Base-by-base conservation (phyloP, 306 rosid species). In the Quercus glauca region DNA sequence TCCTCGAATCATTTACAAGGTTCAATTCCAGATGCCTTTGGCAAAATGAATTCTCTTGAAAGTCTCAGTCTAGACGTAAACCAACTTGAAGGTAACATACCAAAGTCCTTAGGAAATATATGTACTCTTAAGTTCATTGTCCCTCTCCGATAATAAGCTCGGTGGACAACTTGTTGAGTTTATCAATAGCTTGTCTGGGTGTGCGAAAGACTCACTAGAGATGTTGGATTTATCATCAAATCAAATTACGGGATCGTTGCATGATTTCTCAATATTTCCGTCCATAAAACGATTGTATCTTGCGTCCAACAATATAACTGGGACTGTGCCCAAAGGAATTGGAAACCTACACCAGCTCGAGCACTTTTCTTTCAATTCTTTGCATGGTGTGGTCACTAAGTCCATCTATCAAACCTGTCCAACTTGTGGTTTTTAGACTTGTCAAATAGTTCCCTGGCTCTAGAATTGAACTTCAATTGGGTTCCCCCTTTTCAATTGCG, bases 1-100 rank as follows among this genome's bases (percentile, higher is more conserved):
- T 0, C 20, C 0, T 0, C 0, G 0, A 52, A 20, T 18, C 2
- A 65, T 5, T 13, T 60, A 4, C 18, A 8, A 3, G 78, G 83
- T 8, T 8, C 68, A 14, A 55, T 79, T 49, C 78, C 78, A 73
- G 20, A 29, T 60, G 59, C 45, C 2, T 79, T 79, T 9, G 67
- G 70, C 3, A 29, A 52, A 17, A 23, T 45, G 41, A 67, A 13
- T 21, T 67, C 60, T 10, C 52, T 80, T 4, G 1, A 28, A 20
- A 0, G 7, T 31, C 19, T 80, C 5, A 0, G 12, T 3, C 56
- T 80, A 14, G 0, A 0, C 1, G 9, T 5, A 8, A 70, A 75
- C 28, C 13, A 17, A 23, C 72, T 70, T 53, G 58, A 63, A 23
- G 80, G 77, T 55, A 21, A 26, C 3, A 19, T 76, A 31, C 60